Conservation (phyloP, 2,329 filamentous ascomycete genomes). For the Rugonectria rugulosa region DNA sequence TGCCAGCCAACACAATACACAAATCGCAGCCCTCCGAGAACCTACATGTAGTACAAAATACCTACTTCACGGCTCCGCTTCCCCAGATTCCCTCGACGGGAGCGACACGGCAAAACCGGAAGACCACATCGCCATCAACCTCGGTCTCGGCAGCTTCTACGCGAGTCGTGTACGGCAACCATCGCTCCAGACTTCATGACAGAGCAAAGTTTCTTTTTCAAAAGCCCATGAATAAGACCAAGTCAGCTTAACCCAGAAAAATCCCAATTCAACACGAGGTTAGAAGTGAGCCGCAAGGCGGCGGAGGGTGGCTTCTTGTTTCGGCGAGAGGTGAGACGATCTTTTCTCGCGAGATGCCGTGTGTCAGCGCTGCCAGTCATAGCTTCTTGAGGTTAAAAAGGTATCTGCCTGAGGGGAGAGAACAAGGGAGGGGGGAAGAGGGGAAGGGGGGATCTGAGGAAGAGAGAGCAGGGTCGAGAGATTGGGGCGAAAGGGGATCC, state of each 20-base stretch:
- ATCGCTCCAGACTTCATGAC: too few relatives aligned
- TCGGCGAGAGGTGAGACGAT: not conserved
- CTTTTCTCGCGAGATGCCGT: conserved; percentile 5
- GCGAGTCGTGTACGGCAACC: too few relatives aligned
- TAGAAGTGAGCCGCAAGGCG: too few relatives aligned
- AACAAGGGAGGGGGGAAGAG: too few relatives aligned
- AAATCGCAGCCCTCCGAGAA: not conserved
- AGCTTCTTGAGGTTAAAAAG: conserved; percentile 9
- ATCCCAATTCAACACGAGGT: too few relatives aligned
- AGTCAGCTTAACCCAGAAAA: too few relatives aligned
- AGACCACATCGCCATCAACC: not conserved
- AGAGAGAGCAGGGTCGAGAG: conserved; percentile 13
- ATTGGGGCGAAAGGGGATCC: conserved; percentile 14
- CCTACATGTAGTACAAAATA: not conserved
- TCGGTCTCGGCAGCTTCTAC: not conserved
- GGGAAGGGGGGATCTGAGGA: not conserved
- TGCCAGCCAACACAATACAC: not conserved
- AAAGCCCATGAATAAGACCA: too few relatives aligned
- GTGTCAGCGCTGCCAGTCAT: conserved; percentile 22
- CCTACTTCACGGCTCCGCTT: conserved; percentile 13
- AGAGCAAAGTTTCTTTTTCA: too few relatives aligned
- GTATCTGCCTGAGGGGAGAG: too few relatives aligned
- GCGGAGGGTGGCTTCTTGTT: too few relatives aligned
- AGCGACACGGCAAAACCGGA: conserved; percentile 20
- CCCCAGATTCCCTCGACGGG: conserved; percentile 20